Conservation (phyloP, 78 protist genomes). For the Dictyostelium intermedium region DNA sequence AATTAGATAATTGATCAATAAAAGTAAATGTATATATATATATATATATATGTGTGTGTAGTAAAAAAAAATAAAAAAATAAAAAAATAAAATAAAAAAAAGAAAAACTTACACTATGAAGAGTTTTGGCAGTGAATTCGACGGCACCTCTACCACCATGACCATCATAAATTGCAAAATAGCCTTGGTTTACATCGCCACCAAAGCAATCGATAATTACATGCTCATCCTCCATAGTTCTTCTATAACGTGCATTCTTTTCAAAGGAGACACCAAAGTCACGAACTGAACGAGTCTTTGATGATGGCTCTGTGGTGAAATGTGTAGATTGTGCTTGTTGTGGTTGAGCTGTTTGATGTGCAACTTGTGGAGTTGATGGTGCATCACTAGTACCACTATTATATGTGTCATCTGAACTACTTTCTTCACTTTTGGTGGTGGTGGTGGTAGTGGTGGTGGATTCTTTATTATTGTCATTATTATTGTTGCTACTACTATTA, state of each 20-base stretch:
- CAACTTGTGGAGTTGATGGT: conserved; percentile 64
- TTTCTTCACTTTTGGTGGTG: background rate
- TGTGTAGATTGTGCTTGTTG: background rate
- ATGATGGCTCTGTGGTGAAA: background rate
- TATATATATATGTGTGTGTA: no score
- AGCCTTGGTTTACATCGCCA: conserved; percentile 56
- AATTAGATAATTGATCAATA: no score
- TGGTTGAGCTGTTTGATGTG: background rate
- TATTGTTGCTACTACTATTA: background rate
- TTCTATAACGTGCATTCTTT: conserved; percentile 74
- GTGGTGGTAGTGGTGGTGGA: background rate
- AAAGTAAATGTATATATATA: no score
- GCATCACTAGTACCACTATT: background rate
- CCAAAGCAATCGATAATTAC: conserved; percentile 67
- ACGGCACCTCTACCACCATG: conserved; percentile 87
- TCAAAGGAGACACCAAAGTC: conserved; percentile 65
- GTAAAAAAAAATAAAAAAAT: no score
- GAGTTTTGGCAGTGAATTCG: conserved; percentile 73
- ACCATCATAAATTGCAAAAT: conserved; percentile 82
- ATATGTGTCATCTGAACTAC: background rate
- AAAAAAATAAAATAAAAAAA: background rate
- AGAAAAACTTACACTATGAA: conserved; percentile 41
- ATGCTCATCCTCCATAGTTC: conserved; percentile 85
- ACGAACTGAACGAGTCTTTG: conserved; percentile 63
- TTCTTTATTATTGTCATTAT: background rate